phyloP scores from a whole-genome alignment of 2,329 filamentous ascomycete species.

The Claviceps fusiformis region DNA sequence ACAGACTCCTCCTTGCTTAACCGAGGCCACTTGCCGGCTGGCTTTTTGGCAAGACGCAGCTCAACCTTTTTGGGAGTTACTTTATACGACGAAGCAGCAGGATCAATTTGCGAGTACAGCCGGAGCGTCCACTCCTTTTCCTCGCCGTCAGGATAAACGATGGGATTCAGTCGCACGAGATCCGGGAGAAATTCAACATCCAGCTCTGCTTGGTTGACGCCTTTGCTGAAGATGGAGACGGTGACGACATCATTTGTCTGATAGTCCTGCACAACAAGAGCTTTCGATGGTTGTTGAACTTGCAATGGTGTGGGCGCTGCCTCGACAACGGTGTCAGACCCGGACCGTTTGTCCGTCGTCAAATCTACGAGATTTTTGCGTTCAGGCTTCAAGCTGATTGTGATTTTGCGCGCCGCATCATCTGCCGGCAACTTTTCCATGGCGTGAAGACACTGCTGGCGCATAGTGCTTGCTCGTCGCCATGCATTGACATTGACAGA shows the following conservation, averaged over 20 bases:
- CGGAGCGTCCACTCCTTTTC: conserved; percentile 49
- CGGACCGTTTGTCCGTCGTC: not conserved
- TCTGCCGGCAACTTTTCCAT: conserved; percentile 31
- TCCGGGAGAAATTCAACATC: conserved; percentile 20
- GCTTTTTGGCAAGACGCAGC: conserved; percentile 55
- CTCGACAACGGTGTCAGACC: not conserved
- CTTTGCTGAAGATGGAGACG: conserved; percentile 30
- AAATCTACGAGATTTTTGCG: conserved; percentile 15
- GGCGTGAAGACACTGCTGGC: conserved; percentile 31
- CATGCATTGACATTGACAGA: conserved; percentile 11
- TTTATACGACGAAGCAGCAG: conserved; percentile 42
- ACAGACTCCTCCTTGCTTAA: conserved; percentile 10
- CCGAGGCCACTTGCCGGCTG: conserved; percentile 52
- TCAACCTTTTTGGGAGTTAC: conserved; percentile 73
- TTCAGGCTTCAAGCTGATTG: conserved; percentile 18
- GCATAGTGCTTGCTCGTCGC: conserved; percentile 30
- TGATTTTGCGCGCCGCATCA: conserved; percentile 33
- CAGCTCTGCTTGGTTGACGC: conserved; percentile 26
- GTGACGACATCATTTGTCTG: conserved; percentile 22
- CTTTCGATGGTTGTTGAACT: not conserved
- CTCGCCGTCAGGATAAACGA: conserved; percentile 32
- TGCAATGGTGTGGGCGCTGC: not conserved
- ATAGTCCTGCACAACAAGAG: conserved; percentile 21
- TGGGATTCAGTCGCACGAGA: conserved; percentile 14
- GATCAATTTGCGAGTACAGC: conserved; percentile 52